Base-by-base conservation (phyloP, 371 early-diverging fungal species). In the Mucor piriformis region DNA sequence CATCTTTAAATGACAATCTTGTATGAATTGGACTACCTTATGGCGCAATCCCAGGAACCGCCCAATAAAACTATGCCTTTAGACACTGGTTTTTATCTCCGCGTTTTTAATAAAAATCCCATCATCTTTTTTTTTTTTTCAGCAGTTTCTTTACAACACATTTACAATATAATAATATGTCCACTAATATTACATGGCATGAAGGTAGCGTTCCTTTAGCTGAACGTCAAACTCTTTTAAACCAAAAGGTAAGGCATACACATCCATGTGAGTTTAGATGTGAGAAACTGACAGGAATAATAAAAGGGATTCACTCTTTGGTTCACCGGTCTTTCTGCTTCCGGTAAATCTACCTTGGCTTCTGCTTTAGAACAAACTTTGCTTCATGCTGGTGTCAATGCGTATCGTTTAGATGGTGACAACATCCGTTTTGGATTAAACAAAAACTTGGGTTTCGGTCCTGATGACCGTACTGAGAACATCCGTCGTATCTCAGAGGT, bases 371-470 rank as follows among this genome's bases (percentile, higher is more conserved):
- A 96, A 73, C 91, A 93, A 66, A 83, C 89, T 44, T 73, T 96
- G 37, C 80, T 96, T 23, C 88, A 90, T 59, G 70, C 74, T 37
- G 86, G 88, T 47, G 64, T 92, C 48, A 71, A 76, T 32, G 86
- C 91, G 16, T 96, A 96, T 70, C 89, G 95, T 18, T 86, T 96
- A 40, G 96, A 96, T 66, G 96, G 96, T 52, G 96, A 96, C 79
- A 96, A 96, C 73, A 89, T 96, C 54, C 90, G 96, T 23, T 95
- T 95, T 58, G 96, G 96, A 16, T 78, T 96, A 58, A 96, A 96
- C 84, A 93, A 93, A 79, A 90, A 95, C 71, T 82, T 96, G 43
- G 94, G 94, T 20, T 95, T 95, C 69, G 89, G 92, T 38, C 91
- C 92, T 49, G 90, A 89, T 34, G 96, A 95, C 61, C 88, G 96